Conservation (phyloP, 768 basidiomycete species). For the Mycena crocata region DNA sequence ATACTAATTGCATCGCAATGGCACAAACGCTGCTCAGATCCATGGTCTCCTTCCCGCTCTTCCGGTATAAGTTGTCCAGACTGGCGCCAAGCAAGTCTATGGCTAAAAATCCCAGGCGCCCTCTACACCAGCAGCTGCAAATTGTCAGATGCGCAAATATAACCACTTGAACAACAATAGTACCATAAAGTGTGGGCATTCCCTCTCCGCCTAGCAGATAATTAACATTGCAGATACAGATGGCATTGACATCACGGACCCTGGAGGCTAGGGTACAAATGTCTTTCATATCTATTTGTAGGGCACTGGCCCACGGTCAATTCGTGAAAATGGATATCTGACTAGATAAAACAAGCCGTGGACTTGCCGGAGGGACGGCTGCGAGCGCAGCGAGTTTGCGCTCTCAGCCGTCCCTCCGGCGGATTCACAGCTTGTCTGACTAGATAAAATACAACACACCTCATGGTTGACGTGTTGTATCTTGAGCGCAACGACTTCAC, state of each 20-base stretch:
- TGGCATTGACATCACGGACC: slow-evolving; percentile 38
- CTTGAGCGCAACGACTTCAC: slow-evolving; percentile 77
- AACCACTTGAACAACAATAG: too few relatives aligned
- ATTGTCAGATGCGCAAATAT: too few relatives aligned
- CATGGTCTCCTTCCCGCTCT: slow-evolving; percentile 66
- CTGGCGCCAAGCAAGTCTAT: slow-evolving; percentile 81
- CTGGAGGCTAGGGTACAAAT: slow-evolving; percentile 76
- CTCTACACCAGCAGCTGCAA: slow-evolving; percentile 65
- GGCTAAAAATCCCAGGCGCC: slow-evolving; percentile 78
- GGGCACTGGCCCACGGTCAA: too few relatives aligned
- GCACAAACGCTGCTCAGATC: slow-evolving; percentile 80
- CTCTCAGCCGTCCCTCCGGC: too few relatives aligned
- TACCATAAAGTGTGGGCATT: slow-evolving; percentile 82
- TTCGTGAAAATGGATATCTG: too few relatives aligned
- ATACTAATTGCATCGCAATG: slow-evolving; percentile 82
- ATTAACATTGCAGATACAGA: neutral
- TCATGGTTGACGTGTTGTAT: slow-evolving; percentile 76
- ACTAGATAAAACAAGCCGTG: too few relatives aligned
- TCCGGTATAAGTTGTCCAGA: slow-evolving; percentile 70
- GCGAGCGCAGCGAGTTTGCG: too few relatives aligned
- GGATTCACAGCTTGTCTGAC: too few relatives aligned
- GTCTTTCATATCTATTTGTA: slow-evolving; percentile 78
- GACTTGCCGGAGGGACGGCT: too few relatives aligned
- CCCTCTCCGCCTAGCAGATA: slow-evolving; percentile 61
- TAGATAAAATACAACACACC: too few relatives aligned